Evolutionary conservation across 192 early-diverging fungal species (phyloP).

Genomic region (Backusella psychrophila): DNA sequence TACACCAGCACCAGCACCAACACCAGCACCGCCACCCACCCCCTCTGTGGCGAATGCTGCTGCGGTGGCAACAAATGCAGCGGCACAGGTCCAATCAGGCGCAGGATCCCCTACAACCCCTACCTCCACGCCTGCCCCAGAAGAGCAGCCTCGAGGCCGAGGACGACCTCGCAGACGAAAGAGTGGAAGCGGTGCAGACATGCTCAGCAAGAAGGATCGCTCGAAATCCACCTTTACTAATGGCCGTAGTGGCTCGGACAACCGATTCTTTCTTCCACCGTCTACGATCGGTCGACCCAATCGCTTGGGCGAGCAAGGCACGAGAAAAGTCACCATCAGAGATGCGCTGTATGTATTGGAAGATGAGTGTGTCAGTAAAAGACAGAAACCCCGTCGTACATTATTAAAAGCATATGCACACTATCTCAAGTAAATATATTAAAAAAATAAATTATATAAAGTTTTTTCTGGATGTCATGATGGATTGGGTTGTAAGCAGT

Average conservation of each 20-base stretch:
- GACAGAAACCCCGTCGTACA: slow-evolving; percentile 39
- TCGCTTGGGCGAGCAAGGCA: slow-evolving; percentile 40
- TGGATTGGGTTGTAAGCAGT: too few relatives aligned
- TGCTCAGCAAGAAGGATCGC: slow-evolving; percentile 3
- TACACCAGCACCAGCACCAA: background rate
- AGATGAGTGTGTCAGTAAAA: slow-evolving; percentile 55
- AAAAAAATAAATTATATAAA: background rate
- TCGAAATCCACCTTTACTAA: background rate
- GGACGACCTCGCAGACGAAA: slow-evolving; percentile 17
- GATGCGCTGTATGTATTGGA: slow-evolving; percentile 76
- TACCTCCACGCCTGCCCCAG: background rate
- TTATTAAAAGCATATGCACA: slow-evolving; percentile 48
- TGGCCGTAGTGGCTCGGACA: background rate
- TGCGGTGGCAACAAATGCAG: background rate
- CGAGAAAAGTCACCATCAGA: slow-evolving; percentile 60
- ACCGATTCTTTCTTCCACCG: slow-evolving; percentile 17
- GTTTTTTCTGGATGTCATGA: too few relatives aligned
- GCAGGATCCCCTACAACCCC: background rate
- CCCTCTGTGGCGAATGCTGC: background rate
- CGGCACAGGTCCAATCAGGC: background rate
- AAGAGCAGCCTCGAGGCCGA: slow-evolving; percentile 19
- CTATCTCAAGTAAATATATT: slow-evolving; percentile 24
- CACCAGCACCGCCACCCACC: background rate
- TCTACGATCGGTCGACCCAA: slow-evolving; percentile 41
- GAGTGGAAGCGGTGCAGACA: background rate